A percentile compares a stretch with the other conserved stretches of the same genome.
Conservation (phyloP, 2,329 filamentous ascomycete genomes). For the Aphanocladium album region DNA sequence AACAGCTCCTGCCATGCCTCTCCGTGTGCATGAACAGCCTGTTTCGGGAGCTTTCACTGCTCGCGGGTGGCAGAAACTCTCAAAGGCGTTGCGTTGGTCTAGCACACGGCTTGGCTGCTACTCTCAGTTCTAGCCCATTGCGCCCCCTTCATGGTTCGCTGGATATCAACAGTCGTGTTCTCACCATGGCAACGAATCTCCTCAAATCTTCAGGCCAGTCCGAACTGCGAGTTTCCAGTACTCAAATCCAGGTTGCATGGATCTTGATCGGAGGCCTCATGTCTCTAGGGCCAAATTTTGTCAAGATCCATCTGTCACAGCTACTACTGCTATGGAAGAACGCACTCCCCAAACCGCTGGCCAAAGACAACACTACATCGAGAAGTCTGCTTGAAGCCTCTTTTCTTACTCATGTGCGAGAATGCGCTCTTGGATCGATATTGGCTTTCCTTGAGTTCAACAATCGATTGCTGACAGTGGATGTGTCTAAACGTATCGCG, state of each 20-base stretch:
- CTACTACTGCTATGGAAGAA: constrained; percentile 95
- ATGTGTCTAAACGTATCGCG: constrained; percentile 88
- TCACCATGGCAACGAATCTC: constrained; percentile 85
- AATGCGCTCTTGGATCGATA: constrained; percentile 89
- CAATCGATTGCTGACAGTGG: constrained; percentile 81
- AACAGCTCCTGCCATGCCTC: constrained; percentile 84
- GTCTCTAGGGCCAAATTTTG: constrained; percentile 94
- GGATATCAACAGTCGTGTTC: constrained; percentile 86
- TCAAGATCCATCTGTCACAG: constrained; percentile 96
- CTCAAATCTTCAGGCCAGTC: constrained; percentile 90
- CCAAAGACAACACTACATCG: constrained; percentile 82
- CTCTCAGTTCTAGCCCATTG: constrained; percentile 80
- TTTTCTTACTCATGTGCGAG: constrained; percentile 88
- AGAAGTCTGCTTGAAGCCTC: constrained; percentile 83
- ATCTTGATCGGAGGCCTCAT: constrained; percentile 94
- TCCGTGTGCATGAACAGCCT: constrained; percentile 97
- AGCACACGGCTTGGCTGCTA: constrained; percentile 84
- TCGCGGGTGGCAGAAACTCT: constrained; percentile 70
- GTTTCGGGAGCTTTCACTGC: constrained; percentile 74
- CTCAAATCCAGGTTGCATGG: constrained; percentile 97
- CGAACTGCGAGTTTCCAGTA: constrained; percentile 84
- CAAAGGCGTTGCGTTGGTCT: constrained; percentile 83
- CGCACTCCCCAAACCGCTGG: constrained; percentile 87
- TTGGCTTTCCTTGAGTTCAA: constrained; percentile 93
- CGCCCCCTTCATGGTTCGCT: constrained; percentile 92